These are phyloP conservation scores for Pythium chondricola DNA, from an alignment of 352 stramenopile species.

Conservation along the genomic window DNA sequence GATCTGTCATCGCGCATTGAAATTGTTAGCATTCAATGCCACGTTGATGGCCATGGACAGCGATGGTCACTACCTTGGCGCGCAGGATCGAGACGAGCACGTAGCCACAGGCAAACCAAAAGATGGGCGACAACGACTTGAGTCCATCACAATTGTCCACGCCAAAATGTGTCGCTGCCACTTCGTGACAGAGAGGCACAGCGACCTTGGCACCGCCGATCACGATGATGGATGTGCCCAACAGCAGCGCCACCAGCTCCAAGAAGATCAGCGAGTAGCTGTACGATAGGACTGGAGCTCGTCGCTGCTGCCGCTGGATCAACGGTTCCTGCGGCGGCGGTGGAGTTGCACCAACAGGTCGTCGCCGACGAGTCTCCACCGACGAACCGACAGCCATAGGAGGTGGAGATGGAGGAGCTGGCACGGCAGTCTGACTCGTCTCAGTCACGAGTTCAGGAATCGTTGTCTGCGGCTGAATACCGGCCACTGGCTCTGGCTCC, in stretches of 20 bases:
- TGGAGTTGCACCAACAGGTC: background rate
- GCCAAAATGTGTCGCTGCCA: slow-evolving; percentile 23
- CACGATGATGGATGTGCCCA: slow-evolving; percentile 11
- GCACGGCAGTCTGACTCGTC: background rate
- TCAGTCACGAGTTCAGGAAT: background rate
- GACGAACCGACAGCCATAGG: background rate
- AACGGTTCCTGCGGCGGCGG: background rate
- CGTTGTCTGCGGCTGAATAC: background rate
- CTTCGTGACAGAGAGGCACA: slow-evolving; percentile 18
- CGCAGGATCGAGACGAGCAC: slow-evolving; percentile 35
- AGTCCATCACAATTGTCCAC: slow-evolving; percentile 23
- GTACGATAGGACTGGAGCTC: slow-evolving; percentile 8
- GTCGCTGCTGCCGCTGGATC: slow-evolving; percentile 13
- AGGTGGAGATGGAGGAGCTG: background rate
- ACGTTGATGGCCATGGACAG: too few species aligned
- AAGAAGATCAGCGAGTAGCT: slow-evolving; percentile 15
- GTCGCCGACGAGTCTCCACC: background rate
- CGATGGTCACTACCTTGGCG: too few species aligned
- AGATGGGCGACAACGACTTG: slow-evolving; percentile 29
- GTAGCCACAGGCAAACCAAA: slow-evolving; percentile 59
- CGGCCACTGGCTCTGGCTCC: background rate
- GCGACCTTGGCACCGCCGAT: slow-evolving; percentile 9
- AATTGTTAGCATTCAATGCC: too few species aligned
- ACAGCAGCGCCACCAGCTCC: slow-evolving; percentile 15
- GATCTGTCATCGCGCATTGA: too few species aligned